Evolutionary conservation across 164 flowering plant species (phyloP).

Genomic region (Vitis labrusca): DNA sequence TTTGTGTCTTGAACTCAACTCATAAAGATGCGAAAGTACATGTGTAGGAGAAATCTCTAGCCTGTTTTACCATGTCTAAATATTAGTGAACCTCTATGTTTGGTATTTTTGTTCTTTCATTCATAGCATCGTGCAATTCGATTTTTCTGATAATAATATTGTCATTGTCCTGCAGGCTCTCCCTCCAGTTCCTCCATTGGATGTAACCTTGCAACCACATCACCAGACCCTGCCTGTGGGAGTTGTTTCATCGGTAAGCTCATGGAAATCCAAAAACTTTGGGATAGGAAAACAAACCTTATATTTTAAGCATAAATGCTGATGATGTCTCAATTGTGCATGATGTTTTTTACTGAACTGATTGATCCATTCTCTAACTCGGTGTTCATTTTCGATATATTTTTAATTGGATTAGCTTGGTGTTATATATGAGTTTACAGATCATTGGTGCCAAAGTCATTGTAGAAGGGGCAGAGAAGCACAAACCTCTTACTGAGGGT

Average conservation of each 20-base stretch:
- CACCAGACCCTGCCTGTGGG: conserved; percentile 82
- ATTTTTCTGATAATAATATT: no score
- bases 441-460: conserved; percentile 69
- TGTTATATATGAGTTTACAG: conserved; percentile 35
- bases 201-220: conserved; percentile 54
- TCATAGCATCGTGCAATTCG: not conserved
- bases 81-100: no score
- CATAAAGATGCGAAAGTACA: no score
- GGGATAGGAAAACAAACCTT: not conserved
- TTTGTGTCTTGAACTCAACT: no score
- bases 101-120: not conserved
- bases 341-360: not conserved
- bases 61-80: no score
- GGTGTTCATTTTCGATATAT: not conserved
- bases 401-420: conserved; percentile 1
- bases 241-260: conserved; percentile 71
- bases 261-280: not conserved
- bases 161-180: conserved; percentile 50
- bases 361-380: not conserved
- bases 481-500: conserved; percentile 88
- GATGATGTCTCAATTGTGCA: not conserved
- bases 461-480: conserved; percentile 89
- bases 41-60: no score
- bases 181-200: conserved; percentile 76
- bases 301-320: not conserved